Base-by-base conservation (phyloP, 352 stramenopile genomes). In the Pythium dissimile region DNA sequence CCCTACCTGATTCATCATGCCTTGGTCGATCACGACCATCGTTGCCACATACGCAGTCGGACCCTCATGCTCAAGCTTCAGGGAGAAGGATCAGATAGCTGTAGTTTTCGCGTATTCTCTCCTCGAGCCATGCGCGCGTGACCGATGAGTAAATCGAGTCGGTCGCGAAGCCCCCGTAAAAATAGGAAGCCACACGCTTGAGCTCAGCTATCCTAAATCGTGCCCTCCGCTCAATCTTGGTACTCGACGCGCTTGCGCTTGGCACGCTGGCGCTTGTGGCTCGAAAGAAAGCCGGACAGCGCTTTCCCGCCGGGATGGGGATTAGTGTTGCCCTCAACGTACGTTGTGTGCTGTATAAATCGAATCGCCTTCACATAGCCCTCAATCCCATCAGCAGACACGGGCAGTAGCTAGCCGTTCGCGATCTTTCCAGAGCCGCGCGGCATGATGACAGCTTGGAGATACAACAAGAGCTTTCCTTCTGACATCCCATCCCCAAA, bases 101-200 rank as follows among this genome's bases (percentile, higher is more conserved):
- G 24, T 10, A 51, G 18, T 24, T 38, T 51, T 38, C 44, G 18
- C 1, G 44, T 51, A 16, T 12, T 34, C 27, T 51, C 44, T 8
- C 44, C 44, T 15, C 44, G 44, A 2, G 44, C 44, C 44, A 51
- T 51, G 6, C 37, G 28, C 27, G 44, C 44, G 24, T 51, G 44
- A 5, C 44, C 44, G 15, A 51, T 23, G 3, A 51, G 1, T 3
- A 38, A 38, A 20, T 51, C 44, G 5, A 51, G 2, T 6, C 44
- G 44, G 26, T 51, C 44, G 15, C 44, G 44, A 3, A 39, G 44
- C 1, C 24, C 44, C 4, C 27, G 24, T 2, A 10, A 23, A 48
- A 48, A 31, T 48, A 13, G 20, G 18, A 5, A 5, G 21, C 41
- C 24, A 48, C 12, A 16, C 20, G 20, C 41, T 48, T 48, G 20